Conservation (phyloP, 1,139 yeast genomes). For the Kurtzmaniella quercitrusa region DNA sequence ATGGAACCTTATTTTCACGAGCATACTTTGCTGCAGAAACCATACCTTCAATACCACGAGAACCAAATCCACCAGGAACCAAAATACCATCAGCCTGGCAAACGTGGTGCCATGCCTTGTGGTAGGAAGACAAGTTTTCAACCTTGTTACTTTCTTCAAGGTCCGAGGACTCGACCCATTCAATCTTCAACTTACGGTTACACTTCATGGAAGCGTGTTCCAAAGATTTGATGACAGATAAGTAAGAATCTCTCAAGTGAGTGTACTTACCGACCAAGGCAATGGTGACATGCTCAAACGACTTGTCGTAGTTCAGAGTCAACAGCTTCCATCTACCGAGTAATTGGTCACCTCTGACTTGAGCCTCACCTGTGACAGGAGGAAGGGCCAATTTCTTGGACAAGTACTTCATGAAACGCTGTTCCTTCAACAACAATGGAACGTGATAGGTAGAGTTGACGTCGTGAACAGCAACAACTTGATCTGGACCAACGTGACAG, state of each 20-base stretch:
- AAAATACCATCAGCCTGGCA: constrained; percentile 96
- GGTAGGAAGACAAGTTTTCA: constrained; percentile 70
- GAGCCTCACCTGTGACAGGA: constrained; percentile 48
- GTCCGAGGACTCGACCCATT: constrained; percentile 95
- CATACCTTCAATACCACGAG: constrained; percentile 98
- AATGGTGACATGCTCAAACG: constrained; percentile 83
- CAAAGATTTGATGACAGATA: constrained; percentile 90
- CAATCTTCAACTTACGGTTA: constrained; percentile 75
- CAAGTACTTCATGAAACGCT: constrained; percentile 76
- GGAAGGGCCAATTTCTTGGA: constrained; percentile 62
- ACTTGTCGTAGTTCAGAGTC: constrained; percentile 73
- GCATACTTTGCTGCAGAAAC: constrained; percentile 96
- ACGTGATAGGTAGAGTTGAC: constrained; percentile 97
- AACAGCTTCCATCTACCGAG: constrained; percentile 76
- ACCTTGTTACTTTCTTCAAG: constrained; percentile 71
- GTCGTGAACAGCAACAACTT: constrained; percentile 95
- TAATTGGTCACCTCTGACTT: constrained; percentile 61
- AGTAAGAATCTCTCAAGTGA: constrained; percentile 88
- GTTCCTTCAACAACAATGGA: constrained; percentile 85
- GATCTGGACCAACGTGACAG: constrained; percentile 97
- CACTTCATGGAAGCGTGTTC: constrained; percentile 95
- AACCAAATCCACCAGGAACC: constrained; percentile 98
- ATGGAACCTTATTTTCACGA: constrained; percentile 90
- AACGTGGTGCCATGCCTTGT: constrained; percentile 92
- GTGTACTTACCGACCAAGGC: constrained; percentile 98